Evolutionary conservation across 2,329 filamentous ascomycete genomes (phyloP), one percentile per base, ranked within the genome.

Genomic region (Shiraia bambusicola): DNA sequence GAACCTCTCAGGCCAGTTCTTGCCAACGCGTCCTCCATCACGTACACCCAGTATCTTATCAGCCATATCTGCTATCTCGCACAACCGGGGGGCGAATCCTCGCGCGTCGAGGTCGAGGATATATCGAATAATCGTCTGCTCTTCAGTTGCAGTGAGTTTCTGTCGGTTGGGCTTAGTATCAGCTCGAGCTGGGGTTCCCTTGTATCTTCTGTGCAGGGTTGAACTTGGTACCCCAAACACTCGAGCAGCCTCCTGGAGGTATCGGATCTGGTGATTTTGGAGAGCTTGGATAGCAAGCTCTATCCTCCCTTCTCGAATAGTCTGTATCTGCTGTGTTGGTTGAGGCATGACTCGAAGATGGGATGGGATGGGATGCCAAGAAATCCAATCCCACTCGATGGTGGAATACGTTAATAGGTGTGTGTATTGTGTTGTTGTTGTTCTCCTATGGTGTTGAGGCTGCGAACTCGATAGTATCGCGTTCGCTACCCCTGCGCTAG

Each of bases 111-210:
- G 41, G 30, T 34, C 29, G 38, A 50, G 40, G 17, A 47, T 51
- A 38, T 19, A 51, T 24, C 45, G 19, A 5, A 51, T 19, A 26
- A 49, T 38, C 14, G 36, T 36, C 37, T 48, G 28, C 45, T 50
- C 37, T 33, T 50, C 14, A 22, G 15, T 1, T 25, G 41, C 17
- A 7, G 5, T 22, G 35, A 48, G 49, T 42, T 51, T 51, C 8
- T 16, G 34, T 3, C 43, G 45, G 14, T 19, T 28, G 13, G 24
- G 22, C 31, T 12, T 40, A 19, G 32, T 25, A 24, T 11, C 13
- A 26, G 14, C 17, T 19, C 34, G 11, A 15, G 34, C 25, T 3
- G 22, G 42, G 15, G 9, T 15, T 25, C 42, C 36, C 11, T 28
- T 8, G 3, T 35, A 22, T 25, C 36, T 35, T n/a, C 12, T 12